Evolutionary conservation across 2,329 filamentous ascomycete species (phyloP), one percentile per base, ranked within the genome.

Genomic region (Aspergillus cejpii): DNA sequence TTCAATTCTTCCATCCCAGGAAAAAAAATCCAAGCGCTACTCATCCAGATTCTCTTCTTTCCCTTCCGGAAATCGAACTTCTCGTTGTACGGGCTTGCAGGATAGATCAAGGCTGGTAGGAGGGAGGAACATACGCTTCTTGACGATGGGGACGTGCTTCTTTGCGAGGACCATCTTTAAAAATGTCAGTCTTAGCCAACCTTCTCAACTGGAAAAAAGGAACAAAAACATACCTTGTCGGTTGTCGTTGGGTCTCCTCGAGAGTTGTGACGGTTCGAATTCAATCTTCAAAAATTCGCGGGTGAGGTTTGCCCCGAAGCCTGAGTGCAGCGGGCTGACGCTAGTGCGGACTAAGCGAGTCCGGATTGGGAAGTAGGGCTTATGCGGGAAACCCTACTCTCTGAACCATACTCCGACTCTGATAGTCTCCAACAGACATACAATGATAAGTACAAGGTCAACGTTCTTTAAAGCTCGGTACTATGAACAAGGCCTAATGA

Each of bases 111-210:
- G 20, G 23, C 19, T 34, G 24, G 19, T 14, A 34, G 27, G 14
- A 37, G 42, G 41, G 41, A 39, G 40, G 28, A 68, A 89, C 88
- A 71, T 91, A 94, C 89, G 89, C 89, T 98, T 98, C 88, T 98
- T 98, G 72, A 98, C 87, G 82, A 98, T 98, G 70, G 90, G 85
- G 72, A 97, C 83, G 78, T 97, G 92, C 82, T 94, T 94, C 87
- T 94, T 94, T 77, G 91, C 87, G 85, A 90, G 82, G 81, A 91
- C 89, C 92, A 97, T 97, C 90, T 60, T 56, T 37, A 58, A 48
- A 31, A 36, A 46, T 41, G 44, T 41, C 47, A 52, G 41, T 44
- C 47, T 34, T 37, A 45, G 27, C 37, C 40, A 20, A 28, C 44
- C 36, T 14, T 24, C 7, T 14, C 42, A 41, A 21, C 31, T 26